Evolutionary conservation across 352 stramenopile species (phyloP), one percentile per base, ranked within the genome.

Genomic region (Chrysophaeum taylorii): DNA sequence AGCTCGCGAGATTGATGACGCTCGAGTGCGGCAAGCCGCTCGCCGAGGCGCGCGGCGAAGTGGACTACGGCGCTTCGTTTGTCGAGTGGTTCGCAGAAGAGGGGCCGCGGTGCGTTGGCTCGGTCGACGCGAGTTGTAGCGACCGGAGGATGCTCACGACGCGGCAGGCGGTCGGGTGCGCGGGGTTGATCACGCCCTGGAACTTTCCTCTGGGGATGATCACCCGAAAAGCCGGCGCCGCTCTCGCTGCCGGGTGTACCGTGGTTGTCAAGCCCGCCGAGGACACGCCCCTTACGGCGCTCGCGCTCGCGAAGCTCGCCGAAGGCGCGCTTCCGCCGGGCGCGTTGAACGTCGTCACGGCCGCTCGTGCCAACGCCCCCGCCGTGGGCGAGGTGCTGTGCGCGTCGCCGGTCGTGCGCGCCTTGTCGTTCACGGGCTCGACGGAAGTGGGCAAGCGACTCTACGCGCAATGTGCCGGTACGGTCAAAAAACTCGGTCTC

Each of bases 151-250:
- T 86, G 2, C 78, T 88, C 76, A 79, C 82, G 14, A 75, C 85
- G 16, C 73, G 87, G n/a, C 77, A 98, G 79, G 90, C 94, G 0
- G 87, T 98, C 4, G 95, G 94, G 48, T 91, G 98, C 31, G 92
- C 82, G 69, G 90, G 81, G 33, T 87, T 98, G 60, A 92, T 98
- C 69, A 96, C 93, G 61, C 94, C 91, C 21, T 99, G 94, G 94
- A 99, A 99, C 81, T 99, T 99, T 75, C 95, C 95, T 5, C 78
- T 95, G 43, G 93, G 92, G 1, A 98, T 98, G 94, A 95, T 98
- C 70, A 97, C 94, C 35, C 84, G 94, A 23, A 99, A 99, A 78
- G 82, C 95, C 9, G 93, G 81, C 5, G 91, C 92, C 0, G 92
- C 92, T 38, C 76, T 98, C 16, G 80, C 81, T n/a, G 81, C 78